These are phyloP conservation scores for Centrapalus pauciflorus DNA, from an alignment of 129 eudicot genomes.

Conservation along the genomic window DNA sequence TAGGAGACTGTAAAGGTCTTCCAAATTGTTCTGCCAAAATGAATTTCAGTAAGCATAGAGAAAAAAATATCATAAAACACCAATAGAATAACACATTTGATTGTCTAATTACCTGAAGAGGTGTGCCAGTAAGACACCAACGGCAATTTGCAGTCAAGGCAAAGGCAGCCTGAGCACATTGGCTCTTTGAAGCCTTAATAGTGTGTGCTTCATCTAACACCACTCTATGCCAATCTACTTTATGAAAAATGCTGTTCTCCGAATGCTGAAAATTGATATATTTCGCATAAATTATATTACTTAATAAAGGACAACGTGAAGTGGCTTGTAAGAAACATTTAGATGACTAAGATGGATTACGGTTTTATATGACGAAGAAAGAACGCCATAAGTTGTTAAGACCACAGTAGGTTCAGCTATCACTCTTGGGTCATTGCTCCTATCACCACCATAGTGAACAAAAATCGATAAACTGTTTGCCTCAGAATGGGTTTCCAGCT, in stretches of 20 bases:
- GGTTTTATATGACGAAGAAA: constrained; percentile 54
- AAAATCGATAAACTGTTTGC: constrained; percentile 53
- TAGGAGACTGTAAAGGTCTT: constrained; percentile 70
- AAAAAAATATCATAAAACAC: neutral
- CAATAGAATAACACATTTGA: neutral
- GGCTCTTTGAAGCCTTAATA: constrained; percentile 63
- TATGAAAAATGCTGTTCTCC: constrained; percentile 56
- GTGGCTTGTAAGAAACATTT: neutral
- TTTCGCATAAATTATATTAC: neutral
- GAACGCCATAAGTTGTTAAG: constrained; percentile 77
- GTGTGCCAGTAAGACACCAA: constrained; percentile 94
- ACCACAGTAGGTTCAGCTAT: constrained; percentile 73
- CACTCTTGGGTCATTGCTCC: constrained; percentile 57
- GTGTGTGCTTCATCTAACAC: constrained; percentile 91
- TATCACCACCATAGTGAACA: constrained; percentile 69
- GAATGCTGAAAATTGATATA: constrained; percentile 34
- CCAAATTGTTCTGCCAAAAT: constrained; percentile 69
- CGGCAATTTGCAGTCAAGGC: constrained; percentile 57
- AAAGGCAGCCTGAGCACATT: constrained; percentile 71
- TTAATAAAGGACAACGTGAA: neutral
- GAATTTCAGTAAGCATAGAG: neutral
- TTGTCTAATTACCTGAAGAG: constrained; percentile 59
- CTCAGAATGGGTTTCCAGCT: constrained; percentile 59
- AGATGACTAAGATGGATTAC: constrained; percentile 26
- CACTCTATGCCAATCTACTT: constrained; percentile 69